Conservation (phyloP, 2,329 filamentous ascomycete genomes). For the Zymoseptoria ardabiliae region DNA sequence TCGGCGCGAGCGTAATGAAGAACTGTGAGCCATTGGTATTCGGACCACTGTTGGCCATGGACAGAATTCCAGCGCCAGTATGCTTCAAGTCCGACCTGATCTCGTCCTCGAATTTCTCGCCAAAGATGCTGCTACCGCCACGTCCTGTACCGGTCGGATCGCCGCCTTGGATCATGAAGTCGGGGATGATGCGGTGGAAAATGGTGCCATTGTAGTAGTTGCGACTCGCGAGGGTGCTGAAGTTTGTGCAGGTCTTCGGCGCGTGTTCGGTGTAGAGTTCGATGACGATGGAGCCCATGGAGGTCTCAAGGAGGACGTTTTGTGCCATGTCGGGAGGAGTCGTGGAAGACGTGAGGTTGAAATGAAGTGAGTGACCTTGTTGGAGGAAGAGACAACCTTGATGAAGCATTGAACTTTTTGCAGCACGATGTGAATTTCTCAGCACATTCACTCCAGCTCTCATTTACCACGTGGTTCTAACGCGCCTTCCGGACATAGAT, state of each 20-base stretch:
- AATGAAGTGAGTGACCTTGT: neutral
- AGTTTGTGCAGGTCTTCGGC: constrained; percentile 58
- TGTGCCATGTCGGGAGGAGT: constrained; percentile 55
- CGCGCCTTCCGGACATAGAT: no score
- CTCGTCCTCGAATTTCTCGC: constrained; percentile 91
- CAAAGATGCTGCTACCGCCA: constrained; percentile 83
- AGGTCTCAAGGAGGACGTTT: constrained; percentile 73
- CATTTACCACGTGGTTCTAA: no score
- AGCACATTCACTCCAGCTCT: neutral
- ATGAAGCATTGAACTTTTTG: neutral
- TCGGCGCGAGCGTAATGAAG: constrained; percentile 88
- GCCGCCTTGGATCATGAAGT: constrained; percentile 85
- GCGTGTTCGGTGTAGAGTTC: constrained; percentile 90
- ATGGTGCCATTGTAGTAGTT: constrained; percentile 82
- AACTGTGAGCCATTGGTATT: constrained; percentile 95
- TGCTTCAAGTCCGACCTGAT: constrained; percentile 73
- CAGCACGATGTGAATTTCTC: neutral
- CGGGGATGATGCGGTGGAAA: constrained; percentile 89
- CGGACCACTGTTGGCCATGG: constrained; percentile 91
- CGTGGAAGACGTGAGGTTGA: neutral
- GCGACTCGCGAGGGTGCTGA: constrained; percentile 66
- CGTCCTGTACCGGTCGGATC: constrained; percentile 91
- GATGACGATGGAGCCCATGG: constrained; percentile 75
- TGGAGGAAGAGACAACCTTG: neutral
- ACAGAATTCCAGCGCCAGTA: constrained; percentile 76